These are phyloP conservation scores for Erodium trifolium DNA, from an alignment of 441 rosid species.

Conservation along the genomic window DNA sequence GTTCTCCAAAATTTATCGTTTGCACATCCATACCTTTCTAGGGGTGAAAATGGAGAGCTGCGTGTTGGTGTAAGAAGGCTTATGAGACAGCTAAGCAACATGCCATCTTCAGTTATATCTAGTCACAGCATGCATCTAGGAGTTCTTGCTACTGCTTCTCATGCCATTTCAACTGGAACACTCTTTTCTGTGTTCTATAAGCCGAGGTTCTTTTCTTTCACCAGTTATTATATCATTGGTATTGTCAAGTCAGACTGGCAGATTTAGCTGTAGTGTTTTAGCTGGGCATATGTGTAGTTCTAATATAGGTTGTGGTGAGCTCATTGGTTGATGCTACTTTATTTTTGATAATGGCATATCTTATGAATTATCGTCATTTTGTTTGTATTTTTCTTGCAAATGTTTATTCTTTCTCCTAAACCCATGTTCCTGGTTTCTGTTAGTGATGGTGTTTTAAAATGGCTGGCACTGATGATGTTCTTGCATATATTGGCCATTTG, in stretches of 20 bases:
- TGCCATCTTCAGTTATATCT: conserved; percentile 50
- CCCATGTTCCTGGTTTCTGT: neutral
- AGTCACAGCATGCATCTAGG: too few species aligned
- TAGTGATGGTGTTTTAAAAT: neutral
- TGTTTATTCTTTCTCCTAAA: neutral
- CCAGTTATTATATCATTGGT: neutral
- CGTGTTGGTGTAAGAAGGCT: conserved; percentile 98
- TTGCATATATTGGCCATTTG: neutral
- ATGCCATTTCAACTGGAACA: conserved; percentile 70
- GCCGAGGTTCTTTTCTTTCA: conserved; percentile 51
- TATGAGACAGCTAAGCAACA: conserved; percentile 84
- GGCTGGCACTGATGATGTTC: neutral
- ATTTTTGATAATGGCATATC: neutral
- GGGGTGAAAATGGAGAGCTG: conserved; percentile 93
- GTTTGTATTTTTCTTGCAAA: neutral
- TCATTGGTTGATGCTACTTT: neutral
- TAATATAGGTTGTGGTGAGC: neutral
- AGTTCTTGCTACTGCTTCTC: conserved; percentile 86
- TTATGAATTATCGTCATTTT: neutral
- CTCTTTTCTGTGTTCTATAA: conserved; percentile 93
- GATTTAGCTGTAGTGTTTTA: conserved; percentile 2
- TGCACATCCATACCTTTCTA: conserved; percentile 16
- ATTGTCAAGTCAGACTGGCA: neutral
- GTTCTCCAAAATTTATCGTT: neutral
- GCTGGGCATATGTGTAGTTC: neutral